Percentiles rank a stretch among this genome's conserved stretches.
Evolutionary conservation across 2,329 filamentous ascomycete genomes (phyloP).

Genomic region (Leptographium galeiforme): DNA sequence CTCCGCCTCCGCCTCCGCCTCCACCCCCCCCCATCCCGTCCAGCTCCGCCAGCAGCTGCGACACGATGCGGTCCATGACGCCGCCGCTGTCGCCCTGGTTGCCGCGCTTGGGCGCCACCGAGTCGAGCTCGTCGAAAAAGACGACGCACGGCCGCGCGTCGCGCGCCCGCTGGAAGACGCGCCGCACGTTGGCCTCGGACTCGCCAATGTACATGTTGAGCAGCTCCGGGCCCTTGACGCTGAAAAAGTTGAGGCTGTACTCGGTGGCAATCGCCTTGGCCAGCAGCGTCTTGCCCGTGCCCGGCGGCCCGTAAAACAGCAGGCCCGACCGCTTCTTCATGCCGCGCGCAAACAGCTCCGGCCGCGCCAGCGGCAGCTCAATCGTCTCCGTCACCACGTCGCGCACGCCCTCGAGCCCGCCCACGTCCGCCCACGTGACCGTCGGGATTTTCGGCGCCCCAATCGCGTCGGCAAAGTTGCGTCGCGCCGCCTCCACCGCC

Average conservation of each 20-base stretch:
- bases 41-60: conserved; percentile 83
- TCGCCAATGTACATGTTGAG: conserved; percentile 96
- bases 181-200: conserved; percentile 79
- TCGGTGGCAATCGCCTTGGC: conserved; percentile 90
- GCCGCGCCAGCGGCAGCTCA: conserved; percentile 77
- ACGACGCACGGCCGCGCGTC: conserved; percentile 81
- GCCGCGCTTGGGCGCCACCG: conserved; percentile 87
- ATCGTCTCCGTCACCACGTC: conserved; percentile 96
- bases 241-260: conserved; percentile 90
- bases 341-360: conserved; percentile 88
- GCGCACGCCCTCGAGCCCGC: conserved; percentile 85
- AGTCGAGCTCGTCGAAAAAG: conserved; percentile 89
- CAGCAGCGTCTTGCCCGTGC: conserved; percentile 83
- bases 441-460: conserved; percentile 97
- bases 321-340: conserved; percentile 97
- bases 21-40: conserved; percentile 65
- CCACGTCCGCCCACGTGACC: conserved; percentile 91
- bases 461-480: conserved; percentile 96
- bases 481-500: conserved; percentile 89
- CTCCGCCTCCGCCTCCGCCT: neutral
- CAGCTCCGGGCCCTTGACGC: conserved; percentile 79
- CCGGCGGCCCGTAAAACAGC: conserved; percentile 80
- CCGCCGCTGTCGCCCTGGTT: conserved; percentile 96
- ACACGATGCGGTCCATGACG: conserved; percentile 96
- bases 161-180: conserved; percentile 76